Conservation (phyloP, 441 rosid genomes). For the Erysimum cheiri region DNA sequence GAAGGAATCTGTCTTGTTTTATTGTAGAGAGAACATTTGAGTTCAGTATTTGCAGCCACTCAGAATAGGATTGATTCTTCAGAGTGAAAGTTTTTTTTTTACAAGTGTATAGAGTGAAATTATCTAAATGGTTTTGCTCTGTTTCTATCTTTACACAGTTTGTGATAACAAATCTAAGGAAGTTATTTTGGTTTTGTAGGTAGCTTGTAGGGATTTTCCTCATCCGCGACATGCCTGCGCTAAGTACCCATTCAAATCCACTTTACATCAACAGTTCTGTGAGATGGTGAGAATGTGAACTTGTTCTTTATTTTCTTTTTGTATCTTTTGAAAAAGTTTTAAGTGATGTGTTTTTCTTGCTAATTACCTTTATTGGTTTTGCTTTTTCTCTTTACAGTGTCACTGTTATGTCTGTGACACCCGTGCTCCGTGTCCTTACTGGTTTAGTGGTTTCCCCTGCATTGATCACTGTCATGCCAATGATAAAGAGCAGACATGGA, state of each 20-base stretch:
- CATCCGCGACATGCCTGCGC: conserved; percentile 86
- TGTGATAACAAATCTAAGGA: neutral
- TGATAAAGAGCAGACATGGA: conserved; percentile 65
- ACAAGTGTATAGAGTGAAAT: neutral
- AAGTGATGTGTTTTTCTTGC: neutral
- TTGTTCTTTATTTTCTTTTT: neutral
- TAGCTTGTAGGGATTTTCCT: conserved; percentile 91
- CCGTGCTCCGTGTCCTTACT: conserved; percentile 70
- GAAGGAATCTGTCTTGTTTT: neutral
- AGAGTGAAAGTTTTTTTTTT: neutral
- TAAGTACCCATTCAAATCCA: conserved; percentile 63
- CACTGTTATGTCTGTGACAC: conserved; percentile 85
- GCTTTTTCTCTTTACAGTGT: conserved; percentile 56
- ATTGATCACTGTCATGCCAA: conserved; percentile 83
- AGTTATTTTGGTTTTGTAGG: conserved; percentile 48
- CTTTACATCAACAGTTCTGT: conserved; percentile 64
- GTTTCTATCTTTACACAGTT: neutral
- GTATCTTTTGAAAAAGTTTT: neutral
- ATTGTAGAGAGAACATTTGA: neutral
- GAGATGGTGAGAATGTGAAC: conserved; percentile 53
- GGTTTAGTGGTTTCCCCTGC: conserved; percentile 53
- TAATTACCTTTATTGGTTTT: conserved; percentile 17
- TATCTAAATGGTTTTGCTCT: neutral
- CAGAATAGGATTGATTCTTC: too few relatives aligned
- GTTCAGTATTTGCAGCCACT: neutral